Evolutionary conservation across 2,329 filamentous ascomycete genomes (phyloP).

Genomic region (Botrytis sinoallii): DNA sequence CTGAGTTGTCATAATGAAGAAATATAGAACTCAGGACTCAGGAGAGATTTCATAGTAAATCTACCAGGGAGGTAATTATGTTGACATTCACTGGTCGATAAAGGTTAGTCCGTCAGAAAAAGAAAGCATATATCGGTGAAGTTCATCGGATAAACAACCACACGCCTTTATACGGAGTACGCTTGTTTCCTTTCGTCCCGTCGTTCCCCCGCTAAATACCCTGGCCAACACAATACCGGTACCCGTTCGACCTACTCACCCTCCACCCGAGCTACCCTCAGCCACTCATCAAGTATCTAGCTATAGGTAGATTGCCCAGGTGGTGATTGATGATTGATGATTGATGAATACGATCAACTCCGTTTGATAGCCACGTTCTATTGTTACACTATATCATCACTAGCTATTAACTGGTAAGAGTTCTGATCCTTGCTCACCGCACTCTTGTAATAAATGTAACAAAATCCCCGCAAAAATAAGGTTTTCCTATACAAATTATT

Average conservation of each 20-base stretch:
- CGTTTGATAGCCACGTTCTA: background rate
- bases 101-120: background rate
- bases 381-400: background rate
- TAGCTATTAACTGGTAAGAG: background rate
- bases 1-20: conserved; percentile 4
- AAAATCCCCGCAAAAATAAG: too few species aligned
- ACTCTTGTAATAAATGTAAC: too few species aligned
- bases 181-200: background rate
- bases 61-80: background rate
- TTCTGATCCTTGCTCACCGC: too few species aligned
- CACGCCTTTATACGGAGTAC: background rate
- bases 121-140: background rate
- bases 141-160: background rate
- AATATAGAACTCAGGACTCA: background rate
- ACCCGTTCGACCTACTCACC: background rate
- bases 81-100: background rate
- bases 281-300: background rate
- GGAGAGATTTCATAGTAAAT: background rate
- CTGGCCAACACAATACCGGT: background rate
- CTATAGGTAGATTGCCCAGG: background rate
- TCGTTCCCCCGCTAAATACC: background rate
- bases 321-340: background rate
- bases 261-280: background rate
- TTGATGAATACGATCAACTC: too few species aligned
- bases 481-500: too few species aligned